Evolutionary conservation across 441 rosid species (phyloP), one percentile per base, ranked within the genome.

Genomic region (Adansonia gregorii): DNA sequence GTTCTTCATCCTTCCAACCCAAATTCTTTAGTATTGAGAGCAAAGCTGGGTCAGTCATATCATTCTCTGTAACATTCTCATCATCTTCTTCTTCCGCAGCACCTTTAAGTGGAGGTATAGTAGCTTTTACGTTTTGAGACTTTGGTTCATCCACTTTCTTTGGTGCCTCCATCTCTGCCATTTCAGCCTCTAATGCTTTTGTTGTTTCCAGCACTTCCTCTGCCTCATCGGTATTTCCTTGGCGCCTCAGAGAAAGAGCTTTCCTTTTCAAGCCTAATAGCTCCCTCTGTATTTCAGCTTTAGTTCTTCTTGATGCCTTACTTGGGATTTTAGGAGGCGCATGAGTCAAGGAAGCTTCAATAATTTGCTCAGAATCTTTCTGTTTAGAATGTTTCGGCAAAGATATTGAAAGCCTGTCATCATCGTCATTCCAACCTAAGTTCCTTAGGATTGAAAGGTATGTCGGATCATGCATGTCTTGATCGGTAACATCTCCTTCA

Each of bases 261-360:
- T 90, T 92, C 83, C 98, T 91, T 83, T 95, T 93, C 79, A 92
- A 78, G 78, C 87, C 90, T 83, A 95, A 85, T 74, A 95, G 89
- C 81, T 93, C 98, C 86, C 97, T 82, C 86, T 95, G 99, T 49
- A 91, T 80, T 79, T 92, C 98, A 79, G 85, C 88, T 83, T 89
- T 92, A 80, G 88, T 91, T 85, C 86, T 90, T 83, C 84, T 86
- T n/a, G 86, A 79, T 76, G 76, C 77, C 73, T 79, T 79, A 19
- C 72, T 72, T 20, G 78, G 76, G 27, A 76, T 35, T 72, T 63
- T 81, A 51, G 74, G 79, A 43, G 80, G 52, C 48, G 77, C 59
- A 73, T 73, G 78, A 78, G 75, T 63, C 72, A 72, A 79, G 55
- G 71, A 78, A 65, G 81, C 64, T 73, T 77, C 76, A 14, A 6